Conservation (phyloP, 345 rosid genomes). For the Lumnitzera littorea region DNA sequence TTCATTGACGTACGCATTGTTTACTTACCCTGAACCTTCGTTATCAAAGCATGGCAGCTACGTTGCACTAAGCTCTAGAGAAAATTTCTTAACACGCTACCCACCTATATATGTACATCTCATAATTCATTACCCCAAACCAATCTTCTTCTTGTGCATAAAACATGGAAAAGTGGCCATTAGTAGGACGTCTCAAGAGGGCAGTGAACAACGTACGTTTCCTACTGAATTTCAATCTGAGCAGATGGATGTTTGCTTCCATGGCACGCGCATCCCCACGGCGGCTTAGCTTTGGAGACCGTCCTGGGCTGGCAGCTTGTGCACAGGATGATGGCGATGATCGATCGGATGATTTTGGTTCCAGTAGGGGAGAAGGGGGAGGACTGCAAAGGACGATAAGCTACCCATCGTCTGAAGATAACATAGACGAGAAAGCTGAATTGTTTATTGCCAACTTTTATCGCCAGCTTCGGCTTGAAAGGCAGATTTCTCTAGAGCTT, state of each 20-base stretch:
- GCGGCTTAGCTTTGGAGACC: conserved; percentile 50
- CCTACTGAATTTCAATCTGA: conserved; percentile 36
- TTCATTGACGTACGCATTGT: too few relatives aligned
- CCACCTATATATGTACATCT: too few relatives aligned
- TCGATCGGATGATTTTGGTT: conserved; percentile 13
- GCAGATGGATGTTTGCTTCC: conserved; percentile 44
- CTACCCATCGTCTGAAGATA: conserved; percentile 42
- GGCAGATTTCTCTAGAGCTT: conserved; percentile 74
- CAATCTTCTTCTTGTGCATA: too few relatives aligned
- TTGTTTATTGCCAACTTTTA: conserved; percentile 69
- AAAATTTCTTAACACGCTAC: too few relatives aligned
- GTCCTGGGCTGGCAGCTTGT: conserved; percentile 48
- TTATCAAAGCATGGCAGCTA: too few relatives aligned
- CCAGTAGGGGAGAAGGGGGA: conserved; percentile 13
- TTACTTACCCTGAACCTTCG: too few relatives aligned
- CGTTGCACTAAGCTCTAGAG: too few relatives aligned
- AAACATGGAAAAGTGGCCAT: conserved; percentile 12
- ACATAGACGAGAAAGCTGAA: conserved; percentile 64
- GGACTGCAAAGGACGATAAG: conserved; percentile 42
- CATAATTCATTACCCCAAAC: too few relatives aligned
- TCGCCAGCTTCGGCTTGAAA: conserved; percentile 70
- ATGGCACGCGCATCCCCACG: conserved; percentile 18
- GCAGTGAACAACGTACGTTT: conserved; percentile 67
- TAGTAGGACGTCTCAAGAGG: conserved; percentile 50
- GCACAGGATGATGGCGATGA: conserved; percentile 11